Conservation (phyloP, 768 basidiomycete species). For the Hypholoma sublateritium region DNA sequence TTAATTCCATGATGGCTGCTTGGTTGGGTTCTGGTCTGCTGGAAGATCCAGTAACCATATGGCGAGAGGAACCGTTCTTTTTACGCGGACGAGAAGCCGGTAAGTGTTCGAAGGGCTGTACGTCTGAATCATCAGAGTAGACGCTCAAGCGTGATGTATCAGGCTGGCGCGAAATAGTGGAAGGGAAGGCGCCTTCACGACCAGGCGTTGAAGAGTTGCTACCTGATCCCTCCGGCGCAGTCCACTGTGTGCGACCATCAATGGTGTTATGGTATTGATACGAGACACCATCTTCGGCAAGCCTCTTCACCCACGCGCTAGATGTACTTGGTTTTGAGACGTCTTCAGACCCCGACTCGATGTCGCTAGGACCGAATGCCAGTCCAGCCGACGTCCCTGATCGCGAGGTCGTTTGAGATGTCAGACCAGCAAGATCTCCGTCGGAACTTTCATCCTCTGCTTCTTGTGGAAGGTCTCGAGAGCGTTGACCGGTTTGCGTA, state of each 20-base stretch:
- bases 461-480: conserved; percentile 82
- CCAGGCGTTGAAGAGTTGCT: conserved; percentile 14
- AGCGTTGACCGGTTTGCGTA: conserved; percentile 79
- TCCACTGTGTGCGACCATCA: conserved; percentile 70
- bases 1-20: conserved; percentile 44
- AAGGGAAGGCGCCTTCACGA: conserved; percentile 22
- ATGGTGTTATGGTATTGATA: conserved; percentile 78
- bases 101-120: conserved; percentile 48
- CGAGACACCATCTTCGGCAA: conserved; percentile 80
- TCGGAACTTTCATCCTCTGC: conserved; percentile 64
- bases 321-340: conserved; percentile 57
- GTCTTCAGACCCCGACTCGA: conserved; percentile 36
- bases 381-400: conserved; percentile 53
- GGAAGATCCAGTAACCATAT: conserved; percentile 7
- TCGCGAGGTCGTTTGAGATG: conserved; percentile 58
- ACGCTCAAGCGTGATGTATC: conserved; percentile 54
- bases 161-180: conserved; percentile 27
- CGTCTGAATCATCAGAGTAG: conserved; percentile 79
- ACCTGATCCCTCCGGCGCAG: conserved; percentile 48
- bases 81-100: conserved; percentile 24
- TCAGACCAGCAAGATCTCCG: conserved; percentile 58
- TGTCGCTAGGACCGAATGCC: conserved; percentile 41
- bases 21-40: conserved; percentile 16
- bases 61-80: conserved; percentile 25
- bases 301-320: conserved; percentile 79